Base-by-base conservation (phyloP, 2,329 filamentous ascomycete species). In the Colletotrichum liaoningense region DNA sequence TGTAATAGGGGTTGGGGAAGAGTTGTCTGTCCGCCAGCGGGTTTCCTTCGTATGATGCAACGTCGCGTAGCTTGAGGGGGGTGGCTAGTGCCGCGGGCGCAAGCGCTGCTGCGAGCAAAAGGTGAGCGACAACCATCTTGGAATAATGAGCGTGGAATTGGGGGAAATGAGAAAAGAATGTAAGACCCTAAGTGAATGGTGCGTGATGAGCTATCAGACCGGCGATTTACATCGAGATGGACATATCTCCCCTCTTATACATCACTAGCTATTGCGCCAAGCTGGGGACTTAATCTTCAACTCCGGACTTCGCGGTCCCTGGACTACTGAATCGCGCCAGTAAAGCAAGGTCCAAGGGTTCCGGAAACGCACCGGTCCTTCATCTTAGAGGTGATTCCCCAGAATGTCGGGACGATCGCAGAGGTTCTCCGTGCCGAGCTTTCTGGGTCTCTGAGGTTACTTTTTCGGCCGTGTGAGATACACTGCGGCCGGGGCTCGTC, bases 1-100 rank as follows among this genome's bases (percentile, higher is more conserved):
- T 78, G 65, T 82, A 83, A 67, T 80, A 81, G 11, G 81, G 79
- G 72, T 85, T 84, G 66, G 82, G 78, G 56, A 81, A 80, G 46
- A 83, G 77, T 66, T 80, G 82, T 49, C 79, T 78, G 14, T 77
- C 78, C 49, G 76, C 59, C 71, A 83, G 82, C n/a, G 80, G 79
- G 74, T 83, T 83, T 12, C 86, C 87, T 12, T 83, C 75, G 55
- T 79, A 78, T 24, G 77, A 71, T 19, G 68, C 75, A 1, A 63
- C 59, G 14, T 67, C 64, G 11, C 73, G 69, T 35, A 19, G 30
- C 67, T 71, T 69, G n/a, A 67, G n/a, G 22, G 74, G 63, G 12
- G 54, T 52, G 14, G 74, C 74, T 22, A 75, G 58, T 1, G 58
- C 73, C 22, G 63, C 60, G 4, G 73, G 69, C 58, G 62, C 62